Conservation (phyloP, 1,284 basidiomycete species). For the Leccinum griseonigrum region DNA sequence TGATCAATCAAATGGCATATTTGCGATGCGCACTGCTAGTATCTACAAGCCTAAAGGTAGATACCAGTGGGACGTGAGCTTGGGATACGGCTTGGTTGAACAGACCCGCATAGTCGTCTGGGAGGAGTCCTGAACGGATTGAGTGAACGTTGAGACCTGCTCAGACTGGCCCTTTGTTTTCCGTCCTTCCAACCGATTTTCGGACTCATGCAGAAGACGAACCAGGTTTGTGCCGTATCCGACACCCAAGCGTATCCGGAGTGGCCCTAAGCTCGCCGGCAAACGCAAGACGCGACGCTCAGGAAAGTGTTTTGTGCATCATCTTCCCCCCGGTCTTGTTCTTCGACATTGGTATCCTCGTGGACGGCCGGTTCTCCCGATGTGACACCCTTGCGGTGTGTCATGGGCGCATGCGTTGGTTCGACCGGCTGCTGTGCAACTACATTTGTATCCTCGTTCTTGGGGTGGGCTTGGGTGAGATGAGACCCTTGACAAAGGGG, state of each 20-base stretch:
- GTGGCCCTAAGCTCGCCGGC: slow-evolving; percentile 46
- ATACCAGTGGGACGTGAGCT: slow-evolving; percentile 35
- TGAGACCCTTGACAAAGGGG: slow-evolving; percentile 35
- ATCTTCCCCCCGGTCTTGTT: slow-evolving; percentile 20
- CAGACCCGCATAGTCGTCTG: slow-evolving; percentile 44
- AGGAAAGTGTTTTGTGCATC: slow-evolving; percentile 46
- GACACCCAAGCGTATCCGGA: slow-evolving; percentile 78
- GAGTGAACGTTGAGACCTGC: slow-evolving; percentile 67
- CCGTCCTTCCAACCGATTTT: slow-evolving; percentile 94
- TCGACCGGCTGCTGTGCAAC: slow-evolving; percentile 84
- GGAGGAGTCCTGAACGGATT: slow-evolving; percentile 43
- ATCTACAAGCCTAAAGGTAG: not conserved
- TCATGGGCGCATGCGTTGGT: slow-evolving; percentile 91
- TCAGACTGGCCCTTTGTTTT: slow-evolving; percentile 32
- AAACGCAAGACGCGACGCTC: slow-evolving; percentile 60
- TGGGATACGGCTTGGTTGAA: slow-evolving; percentile 47
- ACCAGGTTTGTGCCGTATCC: slow-evolving; percentile 85
- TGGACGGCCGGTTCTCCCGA: slow-evolving; percentile 60
- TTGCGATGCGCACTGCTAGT: not conserved
- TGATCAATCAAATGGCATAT: not conserved
- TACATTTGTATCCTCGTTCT: not conserved
- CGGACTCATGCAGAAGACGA: slow-evolving; percentile 89
- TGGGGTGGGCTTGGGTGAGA: not conserved
- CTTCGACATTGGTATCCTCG: slow-evolving; percentile 37
- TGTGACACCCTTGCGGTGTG: slow-evolving; percentile 64